A percentile compares a stretch with the other conserved stretches of the same genome.
Conservation (phyloP, 2,329 filamentous ascomycete genomes). For the Aspergillus cejpii region DNA sequence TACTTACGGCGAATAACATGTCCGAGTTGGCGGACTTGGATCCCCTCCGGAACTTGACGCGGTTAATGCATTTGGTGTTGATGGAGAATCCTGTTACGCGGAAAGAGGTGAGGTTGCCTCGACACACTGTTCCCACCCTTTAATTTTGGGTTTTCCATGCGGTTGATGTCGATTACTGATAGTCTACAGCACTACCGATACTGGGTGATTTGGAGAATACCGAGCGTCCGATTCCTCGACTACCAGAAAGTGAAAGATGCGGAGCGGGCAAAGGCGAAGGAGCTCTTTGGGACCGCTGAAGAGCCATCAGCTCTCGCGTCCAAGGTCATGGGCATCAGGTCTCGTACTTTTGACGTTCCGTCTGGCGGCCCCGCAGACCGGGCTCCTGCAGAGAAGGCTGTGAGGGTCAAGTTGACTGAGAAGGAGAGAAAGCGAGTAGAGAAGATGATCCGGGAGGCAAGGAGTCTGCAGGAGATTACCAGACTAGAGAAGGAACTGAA, state of each 20-base stretch:
- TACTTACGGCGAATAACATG: constrained; percentile 77
- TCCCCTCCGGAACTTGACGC: constrained; percentile 60
- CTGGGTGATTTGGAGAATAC: constrained; percentile 84
- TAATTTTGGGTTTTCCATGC: neutral
- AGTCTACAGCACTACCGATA: constrained; percentile 90
- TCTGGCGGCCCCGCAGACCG: constrained; percentile 35
- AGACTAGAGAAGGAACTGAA: constrained; percentile 84
- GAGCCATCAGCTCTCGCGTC: constrained; percentile 74
- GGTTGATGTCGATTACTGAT: too few species aligned
- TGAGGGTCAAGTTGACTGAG: constrained; percentile 77
- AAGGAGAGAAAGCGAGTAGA: constrained; percentile 80
- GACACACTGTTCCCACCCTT: neutral
- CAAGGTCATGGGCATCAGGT: constrained; percentile 80
- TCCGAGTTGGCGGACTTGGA: constrained; percentile 82
- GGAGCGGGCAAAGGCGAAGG: constrained; percentile 67
- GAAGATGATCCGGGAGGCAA: constrained; percentile 80
- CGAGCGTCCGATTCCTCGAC: constrained; percentile 81
- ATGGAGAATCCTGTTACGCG: constrained; percentile 83
- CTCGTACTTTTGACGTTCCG: constrained; percentile 60
- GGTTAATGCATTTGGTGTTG: constrained; percentile 72
- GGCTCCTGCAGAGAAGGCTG: constrained; percentile 52
- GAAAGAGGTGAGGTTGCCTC: constrained; percentile 65
- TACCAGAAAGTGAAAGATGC: constrained; percentile 83
- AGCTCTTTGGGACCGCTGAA: constrained; percentile 73
- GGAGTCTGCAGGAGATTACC: constrained; percentile 83